Evolutionary conservation across 2,329 filamentous ascomycete species (phyloP), one percentile per base, ranked within the genome.

Genomic region (Beauveria pseudobassiana): DNA sequence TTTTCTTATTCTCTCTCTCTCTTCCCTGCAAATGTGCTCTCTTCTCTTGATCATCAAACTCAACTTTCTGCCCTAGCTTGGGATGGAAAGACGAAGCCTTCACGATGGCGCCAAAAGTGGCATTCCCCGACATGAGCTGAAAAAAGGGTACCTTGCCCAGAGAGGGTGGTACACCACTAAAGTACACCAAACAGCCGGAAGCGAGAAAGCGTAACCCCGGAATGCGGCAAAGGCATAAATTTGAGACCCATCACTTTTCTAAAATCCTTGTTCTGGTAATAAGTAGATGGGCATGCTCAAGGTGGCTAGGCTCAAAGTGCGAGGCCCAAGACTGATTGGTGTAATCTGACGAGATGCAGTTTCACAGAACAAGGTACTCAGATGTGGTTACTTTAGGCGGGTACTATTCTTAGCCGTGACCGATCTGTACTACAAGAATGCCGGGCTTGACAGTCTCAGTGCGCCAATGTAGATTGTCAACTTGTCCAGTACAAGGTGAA

Each of bases 121-220:
- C 45, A 58, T 58, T 50, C 45, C 22, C 28, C 55, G 20, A 40
- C 45, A 50, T 42, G 55, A 58, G 55, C 55, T 58, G 55, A 58
- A 58, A 50, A 45, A 58, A 30, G 40, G 34, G 14, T 14, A 43
- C 42, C n/a, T 20, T 43, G 42, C 54, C 54, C 54, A 58, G 26
- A 28, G 10, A 46, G 10, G 38, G 54, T 38, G 42, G 55, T 34
- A 58, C 20, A 26, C 20, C 40, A 49, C 53, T 34, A 34, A 9
- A 34, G 10, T 14, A 54, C 51, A 34, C 18, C 24, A 16, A 30
- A 16, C 10, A 46, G 24, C 48, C 22, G 22, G n/a, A 38, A 40
- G 51, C 12, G n/a, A 5, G 12, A 56, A 38, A 28, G 2, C 16
- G 22, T 54, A 6, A 26, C 34, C 26, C 20, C 26, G 51, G 42